Evolutionary conservation across 2,329 filamentous ascomycete species (phyloP).

Genomic region (Verticillium klebahnii): DNA sequence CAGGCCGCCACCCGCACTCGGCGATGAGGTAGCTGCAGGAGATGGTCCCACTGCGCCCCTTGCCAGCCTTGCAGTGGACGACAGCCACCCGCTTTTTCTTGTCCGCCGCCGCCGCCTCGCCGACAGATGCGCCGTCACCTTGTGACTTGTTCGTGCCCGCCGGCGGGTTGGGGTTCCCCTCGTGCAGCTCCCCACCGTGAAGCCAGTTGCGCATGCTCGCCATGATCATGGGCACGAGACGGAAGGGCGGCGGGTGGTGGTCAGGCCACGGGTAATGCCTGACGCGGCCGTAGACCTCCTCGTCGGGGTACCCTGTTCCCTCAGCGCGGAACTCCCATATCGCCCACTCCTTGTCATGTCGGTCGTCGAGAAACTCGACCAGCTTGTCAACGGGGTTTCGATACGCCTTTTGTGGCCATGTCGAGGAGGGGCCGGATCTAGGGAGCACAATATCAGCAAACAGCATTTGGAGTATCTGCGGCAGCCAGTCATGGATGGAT

Average conservation of each 20-base stretch:
- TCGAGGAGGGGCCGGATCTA: constrained; percentile 84
- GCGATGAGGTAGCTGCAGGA: constrained; percentile 87
- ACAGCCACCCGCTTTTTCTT: constrained; percentile 65
- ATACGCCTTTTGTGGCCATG: constrained; percentile 87
- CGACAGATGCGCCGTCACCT: constrained; percentile 8
- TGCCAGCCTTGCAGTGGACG: constrained; percentile 96
- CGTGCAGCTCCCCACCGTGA: constrained; percentile 41
- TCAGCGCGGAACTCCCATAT: constrained; percentile 99
- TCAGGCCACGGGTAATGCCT: constrained; percentile 95
- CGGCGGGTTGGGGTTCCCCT: constrained; percentile 8
- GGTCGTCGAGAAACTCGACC: constrained; percentile 80
- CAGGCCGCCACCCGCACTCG: constrained; percentile 62
- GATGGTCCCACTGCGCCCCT: constrained; percentile 85
- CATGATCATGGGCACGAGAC: constrained; percentile 82
- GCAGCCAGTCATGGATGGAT: background rate
- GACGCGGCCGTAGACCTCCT: constrained; percentile 78
- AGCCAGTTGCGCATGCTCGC: constrained; percentile 92
- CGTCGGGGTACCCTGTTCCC: constrained; percentile 91
- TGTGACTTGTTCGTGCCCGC: background rate
- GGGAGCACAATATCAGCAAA: constrained; percentile 39
- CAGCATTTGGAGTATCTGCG: background rate
- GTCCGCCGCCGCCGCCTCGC: constrained; percentile 8
- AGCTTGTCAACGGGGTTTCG: constrained; percentile 87
- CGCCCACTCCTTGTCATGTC: constrained; percentile 80
- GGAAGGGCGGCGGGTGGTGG: constrained; percentile 93